These are phyloP conservation scores for Lepidium sativum DNA, from an alignment of 345 rosid species.

Conservation along the genomic window DNA sequence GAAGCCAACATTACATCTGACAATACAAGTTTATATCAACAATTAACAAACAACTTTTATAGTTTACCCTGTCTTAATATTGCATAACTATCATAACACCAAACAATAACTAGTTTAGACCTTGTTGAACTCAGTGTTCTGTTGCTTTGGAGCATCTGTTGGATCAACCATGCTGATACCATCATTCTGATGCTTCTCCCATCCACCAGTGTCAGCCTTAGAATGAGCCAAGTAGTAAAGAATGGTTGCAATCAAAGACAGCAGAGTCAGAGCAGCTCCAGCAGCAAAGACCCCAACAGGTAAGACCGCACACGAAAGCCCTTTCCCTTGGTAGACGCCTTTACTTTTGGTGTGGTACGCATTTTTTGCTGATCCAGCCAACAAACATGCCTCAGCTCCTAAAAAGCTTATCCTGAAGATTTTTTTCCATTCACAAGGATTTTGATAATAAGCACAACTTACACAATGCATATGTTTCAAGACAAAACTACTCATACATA, in stretches of 20 bases:
- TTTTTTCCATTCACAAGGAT: not conserved
- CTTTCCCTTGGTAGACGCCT: constrained; percentile 33
- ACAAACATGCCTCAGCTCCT: constrained; percentile 90
- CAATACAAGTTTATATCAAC: constrained; percentile 17
- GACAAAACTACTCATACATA: not conserved
- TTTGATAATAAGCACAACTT: not conserved
- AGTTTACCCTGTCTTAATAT: constrained; percentile 6
- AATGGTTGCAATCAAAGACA: constrained; percentile 57
- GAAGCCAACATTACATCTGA: constrained; percentile 13
- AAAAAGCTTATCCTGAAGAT: constrained; percentile 65
- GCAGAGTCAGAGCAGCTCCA: constrained; percentile 73
- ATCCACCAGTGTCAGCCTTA: constrained; percentile 90
- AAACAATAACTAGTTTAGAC: constrained; percentile 18
- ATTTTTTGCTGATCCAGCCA: constrained; percentile 84
- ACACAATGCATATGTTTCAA: not conserved
- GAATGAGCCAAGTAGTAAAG: constrained; percentile 78
- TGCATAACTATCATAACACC: constrained; percentile 1
- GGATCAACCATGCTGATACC: constrained; percentile 35
- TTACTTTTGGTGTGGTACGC: constrained; percentile 85
- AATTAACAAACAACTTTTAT: constrained; percentile 8
- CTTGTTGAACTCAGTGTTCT: constrained; percentile 39
- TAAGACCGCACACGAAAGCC: constrained; percentile 69
- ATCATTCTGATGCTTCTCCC: constrained; percentile 84
- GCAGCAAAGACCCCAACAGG: constrained; percentile 94
- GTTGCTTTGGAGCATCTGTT: constrained; percentile 38